A percentile compares a stretch with the other conserved stretches of the same genome.
Conservation (phyloP, 1,139 yeast genomes). For the Debaryomycetaceae sp. region DNA sequence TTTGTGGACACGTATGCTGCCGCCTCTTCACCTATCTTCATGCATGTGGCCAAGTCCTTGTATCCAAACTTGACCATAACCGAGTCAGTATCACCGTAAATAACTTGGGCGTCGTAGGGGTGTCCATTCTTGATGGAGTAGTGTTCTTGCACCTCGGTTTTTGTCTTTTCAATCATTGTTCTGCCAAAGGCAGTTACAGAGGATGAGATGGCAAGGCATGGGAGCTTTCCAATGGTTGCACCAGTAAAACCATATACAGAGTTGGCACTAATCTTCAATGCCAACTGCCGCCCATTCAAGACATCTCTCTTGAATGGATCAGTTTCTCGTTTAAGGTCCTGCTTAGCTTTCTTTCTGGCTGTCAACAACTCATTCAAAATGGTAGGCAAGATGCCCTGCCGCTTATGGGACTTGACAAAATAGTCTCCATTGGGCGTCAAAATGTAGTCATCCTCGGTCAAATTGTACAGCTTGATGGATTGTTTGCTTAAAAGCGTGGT, state of each 20-base stretch:
- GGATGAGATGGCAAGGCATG: slow-evolving; percentile 94
- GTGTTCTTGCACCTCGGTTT: slow-evolving; percentile 74
- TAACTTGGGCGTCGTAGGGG: slow-evolving; percentile 79
- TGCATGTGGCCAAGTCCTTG: slow-evolving; percentile 74
- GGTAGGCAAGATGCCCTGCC: slow-evolving; percentile 88
- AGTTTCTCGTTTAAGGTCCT: slow-evolving; percentile 83
- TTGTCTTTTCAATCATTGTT: slow-evolving; percentile 92
- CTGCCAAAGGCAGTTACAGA: slow-evolving; percentile 96
- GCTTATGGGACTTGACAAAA: slow-evolving; percentile 67
- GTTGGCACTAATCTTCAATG: slow-evolving; percentile 93
- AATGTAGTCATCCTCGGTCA: slow-evolving; percentile 75
- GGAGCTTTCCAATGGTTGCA: slow-evolving; percentile 95
- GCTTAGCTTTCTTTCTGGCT: slow-evolving; percentile 92
- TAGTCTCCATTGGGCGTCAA: slow-evolving; percentile 89
- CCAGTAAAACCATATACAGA: slow-evolving; percentile 99
- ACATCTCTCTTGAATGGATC: slow-evolving; percentile 95
- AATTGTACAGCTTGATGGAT: slow-evolving; percentile 60
- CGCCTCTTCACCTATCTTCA: slow-evolving; percentile 92
- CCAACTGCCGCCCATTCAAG: slow-evolving; percentile 94
- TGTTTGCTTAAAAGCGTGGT: slow-evolving; percentile 75
- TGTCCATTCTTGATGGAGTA: slow-evolving; percentile 80
- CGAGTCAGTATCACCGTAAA: slow-evolving; percentile 98
- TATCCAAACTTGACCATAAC: slow-evolving; percentile 98
- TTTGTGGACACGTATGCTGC: slow-evolving; percentile 79
- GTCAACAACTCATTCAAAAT: slow-evolving; percentile 81